phyloP scores from a whole-genome alignment of 805 yeast genomes.

The Blastobotrys muscicola region DNA sequence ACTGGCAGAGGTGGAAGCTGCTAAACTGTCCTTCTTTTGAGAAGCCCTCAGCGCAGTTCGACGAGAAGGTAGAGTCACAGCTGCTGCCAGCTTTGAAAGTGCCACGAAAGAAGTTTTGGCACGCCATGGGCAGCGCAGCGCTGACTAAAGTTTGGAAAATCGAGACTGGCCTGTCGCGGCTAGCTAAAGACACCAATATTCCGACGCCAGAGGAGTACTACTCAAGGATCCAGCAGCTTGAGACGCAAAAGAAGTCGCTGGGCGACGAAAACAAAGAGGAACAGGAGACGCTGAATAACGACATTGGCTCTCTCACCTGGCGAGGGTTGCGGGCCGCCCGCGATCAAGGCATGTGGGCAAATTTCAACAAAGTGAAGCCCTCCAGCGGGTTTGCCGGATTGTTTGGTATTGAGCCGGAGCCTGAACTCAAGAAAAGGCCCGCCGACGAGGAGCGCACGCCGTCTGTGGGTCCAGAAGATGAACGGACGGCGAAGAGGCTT shows the following conservation, averaged over 20 bases:
- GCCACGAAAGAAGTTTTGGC: slow-evolving; percentile 20
- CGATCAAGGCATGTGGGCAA: slow-evolving; percentile 26
- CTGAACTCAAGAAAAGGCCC: slow-evolving; percentile 11
- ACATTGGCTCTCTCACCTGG: slow-evolving; percentile 30
- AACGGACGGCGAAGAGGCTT: slow-evolving; percentile 8
- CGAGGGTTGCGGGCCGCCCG: slow-evolving; percentile 35
- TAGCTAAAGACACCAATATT: slow-evolving; percentile 17
- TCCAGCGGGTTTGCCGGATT: slow-evolving; percentile 32
- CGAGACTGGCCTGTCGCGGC: slow-evolving; percentile 31
- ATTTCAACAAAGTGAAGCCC: slow-evolving; percentile 31
- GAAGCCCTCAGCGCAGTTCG: slow-evolving; percentile 9
- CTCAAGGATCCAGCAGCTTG: slow-evolving; percentile 6
- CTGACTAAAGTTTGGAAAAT: slow-evolving; percentile 32
- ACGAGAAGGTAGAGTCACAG: slow-evolving; percentile 4
- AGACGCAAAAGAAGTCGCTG: slow-evolving; percentile 3
- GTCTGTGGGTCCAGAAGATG: background rate
- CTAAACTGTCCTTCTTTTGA: slow-evolving; percentile 23
- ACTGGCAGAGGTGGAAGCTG: slow-evolving; percentile 29
- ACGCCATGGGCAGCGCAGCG: slow-evolving; percentile 25
- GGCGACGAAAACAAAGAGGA: slow-evolving; percentile 11
- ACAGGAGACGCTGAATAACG: background rate
- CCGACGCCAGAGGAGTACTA: slow-evolving; percentile 21
- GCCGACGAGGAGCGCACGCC: slow-evolving; percentile 6
- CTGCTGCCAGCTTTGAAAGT: slow-evolving; percentile 6
- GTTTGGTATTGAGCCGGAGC: slow-evolving; percentile 18